A percentile compares a stretch with the other conserved stretches of the same genome.
Conservation (phyloP, 2,329 filamentous ascomycete genomes). For the Fonsecaea erecta region DNA sequence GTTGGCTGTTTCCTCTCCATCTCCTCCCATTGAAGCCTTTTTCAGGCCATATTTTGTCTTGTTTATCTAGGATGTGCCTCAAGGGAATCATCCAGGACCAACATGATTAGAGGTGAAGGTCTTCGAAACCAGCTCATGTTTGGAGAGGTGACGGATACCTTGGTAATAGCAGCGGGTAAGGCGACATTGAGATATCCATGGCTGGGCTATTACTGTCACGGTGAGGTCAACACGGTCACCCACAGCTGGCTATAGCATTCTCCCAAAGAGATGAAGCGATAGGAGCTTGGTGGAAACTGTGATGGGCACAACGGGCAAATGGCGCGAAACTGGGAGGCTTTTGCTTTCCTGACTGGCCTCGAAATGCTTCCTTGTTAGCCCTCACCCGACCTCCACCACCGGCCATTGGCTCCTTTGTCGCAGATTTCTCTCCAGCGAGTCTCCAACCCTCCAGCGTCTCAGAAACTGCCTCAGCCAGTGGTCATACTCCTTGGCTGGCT, state of each 20-base stretch:
- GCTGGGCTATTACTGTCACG: background rate
- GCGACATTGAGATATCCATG: background rate
- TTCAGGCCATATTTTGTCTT: background rate
- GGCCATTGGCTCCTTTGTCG: constrained; percentile 16
- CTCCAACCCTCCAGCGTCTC: constrained; percentile 22
- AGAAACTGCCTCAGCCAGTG: constrained; percentile 27
- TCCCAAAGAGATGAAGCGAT: background rate
- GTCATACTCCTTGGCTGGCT: constrained; percentile 11
- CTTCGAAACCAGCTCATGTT: background rate
- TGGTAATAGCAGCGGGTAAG: background rate
- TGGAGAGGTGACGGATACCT: background rate
- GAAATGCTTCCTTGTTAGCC: constrained; percentile 1
- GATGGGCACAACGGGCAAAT: background rate
- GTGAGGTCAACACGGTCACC: background rate
- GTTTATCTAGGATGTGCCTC: background rate
- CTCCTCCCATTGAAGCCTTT: background rate
- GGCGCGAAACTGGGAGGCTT: background rate
- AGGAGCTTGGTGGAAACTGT: background rate
- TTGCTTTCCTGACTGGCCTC: background rate
- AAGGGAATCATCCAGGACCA: background rate
- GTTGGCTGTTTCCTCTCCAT: background rate
- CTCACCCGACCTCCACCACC: constrained; percentile 1
- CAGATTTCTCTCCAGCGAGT: constrained; percentile 15
- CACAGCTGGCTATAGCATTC: background rate
- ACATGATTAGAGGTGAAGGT: background rate